These are phyloP conservation scores for Clonostachys solani DNA, from an alignment of 2,329 filamentous ascomycete species.

Conservation along the genomic window DNA sequence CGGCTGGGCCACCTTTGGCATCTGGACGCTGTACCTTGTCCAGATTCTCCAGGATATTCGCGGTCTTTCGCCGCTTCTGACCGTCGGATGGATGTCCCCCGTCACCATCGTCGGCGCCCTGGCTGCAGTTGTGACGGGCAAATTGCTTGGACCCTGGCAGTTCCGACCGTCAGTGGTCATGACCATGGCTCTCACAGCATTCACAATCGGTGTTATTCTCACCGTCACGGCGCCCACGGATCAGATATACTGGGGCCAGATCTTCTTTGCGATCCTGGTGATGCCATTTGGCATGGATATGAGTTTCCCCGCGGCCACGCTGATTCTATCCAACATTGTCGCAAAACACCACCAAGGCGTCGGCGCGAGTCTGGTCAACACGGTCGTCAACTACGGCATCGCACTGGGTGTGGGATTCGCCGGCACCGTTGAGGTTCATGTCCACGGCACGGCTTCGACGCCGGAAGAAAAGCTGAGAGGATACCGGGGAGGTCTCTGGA, in stretches of 20 bases:
- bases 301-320: slow-evolving; percentile 57
- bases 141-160: slow-evolving; percentile 28
- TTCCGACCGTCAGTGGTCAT: slow-evolving; percentile 33
- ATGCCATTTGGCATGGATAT: slow-evolving; percentile 65
- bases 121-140: slow-evolving; percentile 38
- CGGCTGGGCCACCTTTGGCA: slow-evolving; percentile 50
- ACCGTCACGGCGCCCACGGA: slow-evolving; percentile 41
- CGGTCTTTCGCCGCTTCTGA: slow-evolving; percentile 34
- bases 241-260: slow-evolving; percentile 61
- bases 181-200: slow-evolving; percentile 35
- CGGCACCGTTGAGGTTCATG: slow-evolving; percentile 52
- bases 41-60: slow-evolving; percentile 41
- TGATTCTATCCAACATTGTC: slow-evolving; percentile 53
- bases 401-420: slow-evolving; percentile 62
- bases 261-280: slow-evolving; percentile 54
- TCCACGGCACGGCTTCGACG: slow-evolving; percentile 14
- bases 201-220: slow-evolving; percentile 35
- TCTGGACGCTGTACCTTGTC: slow-evolving; percentile 48
- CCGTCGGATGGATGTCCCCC: slow-evolving; percentile 38
- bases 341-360: slow-evolving; percentile 39
- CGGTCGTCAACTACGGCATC: slow-evolving; percentile 66
- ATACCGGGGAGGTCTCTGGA: slow-evolving; percentile 30
- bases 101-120: slow-evolving; percentile 34
- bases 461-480: slow-evolving; percentile 20
- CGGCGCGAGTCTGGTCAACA: slow-evolving; percentile 52